Percentiles rank a stretch among this genome's conserved stretches.
Evolutionary conservation across 176 grass and related monocot species (phyloP).

Genomic region (Carex pumila): DNA sequence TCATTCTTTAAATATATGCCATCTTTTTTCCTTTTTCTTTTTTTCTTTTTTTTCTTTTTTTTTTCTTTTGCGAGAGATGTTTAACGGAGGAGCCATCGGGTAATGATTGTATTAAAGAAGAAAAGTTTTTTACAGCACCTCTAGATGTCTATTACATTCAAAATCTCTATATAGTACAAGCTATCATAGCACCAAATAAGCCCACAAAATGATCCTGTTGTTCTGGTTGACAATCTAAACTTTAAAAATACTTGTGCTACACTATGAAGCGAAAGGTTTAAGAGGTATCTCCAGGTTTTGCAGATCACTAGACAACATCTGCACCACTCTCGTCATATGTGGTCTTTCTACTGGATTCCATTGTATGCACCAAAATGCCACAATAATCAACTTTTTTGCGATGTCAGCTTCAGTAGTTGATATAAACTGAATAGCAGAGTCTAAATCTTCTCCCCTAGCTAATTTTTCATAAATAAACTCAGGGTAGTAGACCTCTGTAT

Average conservation of each 20-base stretch:
- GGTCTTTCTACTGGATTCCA: conserved; percentile 18
- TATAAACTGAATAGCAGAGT: not conserved
- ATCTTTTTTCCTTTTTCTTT: too few relatives aligned
- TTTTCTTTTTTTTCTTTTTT: too few relatives aligned
- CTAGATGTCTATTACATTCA: too few relatives aligned
- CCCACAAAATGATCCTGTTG: not conserved
- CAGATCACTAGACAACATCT: conserved; percentile 23
- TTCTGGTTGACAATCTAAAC: not conserved
- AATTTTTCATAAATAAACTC: conserved; percentile 28
- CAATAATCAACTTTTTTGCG: conserved; percentile 28
- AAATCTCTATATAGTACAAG: too few relatives aligned
- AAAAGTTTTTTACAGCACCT: too few relatives aligned
- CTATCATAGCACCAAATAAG: too few relatives aligned
- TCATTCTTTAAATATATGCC: not conserved
- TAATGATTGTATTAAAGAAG: too few relatives aligned
- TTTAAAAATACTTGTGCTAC: not conserved
- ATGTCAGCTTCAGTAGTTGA: conserved; percentile 7
- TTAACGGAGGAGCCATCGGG: too few relatives aligned
- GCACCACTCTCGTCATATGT: conserved; percentile 26
- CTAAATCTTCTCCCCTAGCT: not conserved
- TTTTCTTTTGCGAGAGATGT: too few relatives aligned
- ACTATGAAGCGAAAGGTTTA: conserved; percentile 25
- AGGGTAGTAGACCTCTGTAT: conserved; percentile 29
- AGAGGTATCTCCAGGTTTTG: conserved; percentile 18
- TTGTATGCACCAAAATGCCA: conserved; percentile 43